Conservation (phyloP, 2,329 filamentous ascomycete species). For the Cladobotryum mycophilum region DNA sequence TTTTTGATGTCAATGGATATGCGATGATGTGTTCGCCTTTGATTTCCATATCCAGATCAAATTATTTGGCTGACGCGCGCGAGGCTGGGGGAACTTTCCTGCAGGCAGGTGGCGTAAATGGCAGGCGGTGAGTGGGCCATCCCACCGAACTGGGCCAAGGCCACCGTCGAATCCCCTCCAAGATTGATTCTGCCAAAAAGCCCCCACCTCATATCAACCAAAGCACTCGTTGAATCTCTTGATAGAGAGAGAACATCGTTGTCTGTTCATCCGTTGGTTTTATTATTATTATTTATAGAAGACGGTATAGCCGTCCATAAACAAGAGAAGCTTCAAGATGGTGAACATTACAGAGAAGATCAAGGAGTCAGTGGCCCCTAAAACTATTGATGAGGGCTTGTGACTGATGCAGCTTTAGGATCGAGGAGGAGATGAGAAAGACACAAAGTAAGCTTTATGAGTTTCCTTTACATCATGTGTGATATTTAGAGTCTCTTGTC, state of each 20-base stretch:
- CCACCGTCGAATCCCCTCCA: constrained; percentile 8
- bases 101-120: constrained; percentile 9
- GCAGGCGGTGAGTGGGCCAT: constrained; percentile 25
- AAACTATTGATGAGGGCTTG: not conserved
- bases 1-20: too few relatives aligned
- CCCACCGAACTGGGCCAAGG: constrained; percentile 12
- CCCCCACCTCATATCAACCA: constrained; percentile 22
- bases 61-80: constrained; percentile 6
- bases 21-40: too few relatives aligned
- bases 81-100: constrained; percentile 19
- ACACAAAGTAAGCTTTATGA: constrained; percentile 73
- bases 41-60: too few relatives aligned
- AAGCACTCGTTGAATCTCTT: too few relatives aligned
- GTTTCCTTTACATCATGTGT: not conserved
- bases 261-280: constrained; percentile 5
- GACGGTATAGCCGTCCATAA: constrained; percentile 27
- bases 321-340: constrained; percentile 53
- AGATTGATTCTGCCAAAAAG: constrained; percentile 16
- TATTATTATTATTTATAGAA: constrained; percentile 1
- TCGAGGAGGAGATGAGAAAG: constrained; percentile 98
- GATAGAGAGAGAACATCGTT: too few relatives aligned
- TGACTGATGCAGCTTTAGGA: constrained; percentile 52
- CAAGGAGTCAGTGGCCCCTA: constrained; percentile 68
- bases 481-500: not conserved
- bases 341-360: constrained; percentile 99